Conservation (phyloP, 495 filamentous ascomycete genomes). For the Aspergillus indologenus region DNA sequence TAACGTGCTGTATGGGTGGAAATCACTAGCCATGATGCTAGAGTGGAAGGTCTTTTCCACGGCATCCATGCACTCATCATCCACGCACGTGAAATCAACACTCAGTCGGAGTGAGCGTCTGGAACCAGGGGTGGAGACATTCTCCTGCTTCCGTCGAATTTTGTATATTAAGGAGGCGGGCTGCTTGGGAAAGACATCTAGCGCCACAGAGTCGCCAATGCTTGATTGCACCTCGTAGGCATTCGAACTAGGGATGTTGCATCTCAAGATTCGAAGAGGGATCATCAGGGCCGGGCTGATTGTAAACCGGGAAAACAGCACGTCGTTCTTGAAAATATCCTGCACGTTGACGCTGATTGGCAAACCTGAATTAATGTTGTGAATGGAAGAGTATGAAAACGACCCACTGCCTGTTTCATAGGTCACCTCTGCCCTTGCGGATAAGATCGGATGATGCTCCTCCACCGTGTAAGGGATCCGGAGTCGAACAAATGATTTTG, state of each 20-base stretch:
- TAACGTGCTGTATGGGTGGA: constrained; percentile 43
- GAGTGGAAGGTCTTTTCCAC: constrained; percentile 41
- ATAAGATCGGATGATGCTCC: constrained; percentile 66
- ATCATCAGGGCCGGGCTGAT: constrained; percentile 72
- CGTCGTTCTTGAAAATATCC: constrained; percentile 82
- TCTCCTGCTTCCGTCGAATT: constrained; percentile 44
- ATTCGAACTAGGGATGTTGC: constrained; percentile 66
- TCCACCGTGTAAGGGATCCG: constrained; percentile 84
- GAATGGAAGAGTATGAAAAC: constrained; percentile 65
- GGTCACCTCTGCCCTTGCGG: constrained; percentile 69
- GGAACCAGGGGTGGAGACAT: constrained; percentile 38
- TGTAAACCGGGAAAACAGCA: constrained; percentile 84
- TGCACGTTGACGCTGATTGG: constrained; percentile 95
- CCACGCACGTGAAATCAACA: constrained; percentile 73
- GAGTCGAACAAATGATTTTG: constrained; percentile 51
- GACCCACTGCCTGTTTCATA: constrained; percentile 72
- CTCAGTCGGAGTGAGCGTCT: constrained; percentile 58
- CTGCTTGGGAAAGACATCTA: constrained; percentile 74
- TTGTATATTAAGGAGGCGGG: constrained; percentile 82
- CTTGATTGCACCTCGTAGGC: constrained; percentile 64
- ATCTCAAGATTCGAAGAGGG: constrained; percentile 70
- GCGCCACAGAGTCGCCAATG: constrained; percentile 48
- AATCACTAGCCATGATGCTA: constrained; percentile 43
- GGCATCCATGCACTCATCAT: constrained; percentile 55
- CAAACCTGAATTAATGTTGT: constrained; percentile 64